These are phyloP conservation scores for Wickerhamiella lipophila DNA, from an alignment of 805 yeast species.

Conservation along the genomic window DNA sequence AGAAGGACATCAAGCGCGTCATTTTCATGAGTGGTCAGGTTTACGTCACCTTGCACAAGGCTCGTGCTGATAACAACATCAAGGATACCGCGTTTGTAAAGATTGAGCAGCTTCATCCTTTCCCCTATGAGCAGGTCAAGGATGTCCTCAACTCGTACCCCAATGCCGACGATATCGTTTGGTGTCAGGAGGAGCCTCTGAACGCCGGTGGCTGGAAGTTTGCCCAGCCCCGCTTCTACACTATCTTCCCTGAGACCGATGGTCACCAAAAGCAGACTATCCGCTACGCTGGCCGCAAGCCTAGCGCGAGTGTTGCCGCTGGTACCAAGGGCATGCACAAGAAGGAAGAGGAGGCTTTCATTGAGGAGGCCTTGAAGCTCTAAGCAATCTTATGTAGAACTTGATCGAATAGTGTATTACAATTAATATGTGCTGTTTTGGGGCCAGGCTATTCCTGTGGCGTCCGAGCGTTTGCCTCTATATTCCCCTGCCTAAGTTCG, in stretches of 20 bases:
- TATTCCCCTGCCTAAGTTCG: no score
- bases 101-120: conserved; percentile 94
- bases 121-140: conserved; percentile 92
- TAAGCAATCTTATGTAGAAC: not conserved
- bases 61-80: conserved; percentile 63
- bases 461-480: no score
- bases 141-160: conserved; percentile 74
- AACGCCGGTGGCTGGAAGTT: conserved; percentile 87
- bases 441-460: no score
- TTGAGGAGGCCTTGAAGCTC: conserved; percentile 51
- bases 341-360: conserved; percentile 79
- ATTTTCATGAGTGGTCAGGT: conserved; percentile 89
- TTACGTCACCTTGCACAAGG: conserved; percentile 80
- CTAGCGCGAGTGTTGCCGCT: conserved; percentile 96
- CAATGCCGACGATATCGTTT: conserved; percentile 73
- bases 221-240: conserved; percentile 70
- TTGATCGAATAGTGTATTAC: not conserved
- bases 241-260: conserved; percentile 64
- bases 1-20: conserved; percentile 76
- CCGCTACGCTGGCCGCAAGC: conserved; percentile 95
- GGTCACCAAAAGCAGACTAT: conserved; percentile 43
- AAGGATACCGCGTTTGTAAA: conserved; percentile 78
- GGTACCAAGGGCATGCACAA: conserved; percentile 82
- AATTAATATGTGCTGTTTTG: no score
- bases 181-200: conserved; percentile 98